These are phyloP conservation scores for Lycium barbarum DNA, from an alignment of 257 asterid genomes.

Conservation along the genomic window DNA sequence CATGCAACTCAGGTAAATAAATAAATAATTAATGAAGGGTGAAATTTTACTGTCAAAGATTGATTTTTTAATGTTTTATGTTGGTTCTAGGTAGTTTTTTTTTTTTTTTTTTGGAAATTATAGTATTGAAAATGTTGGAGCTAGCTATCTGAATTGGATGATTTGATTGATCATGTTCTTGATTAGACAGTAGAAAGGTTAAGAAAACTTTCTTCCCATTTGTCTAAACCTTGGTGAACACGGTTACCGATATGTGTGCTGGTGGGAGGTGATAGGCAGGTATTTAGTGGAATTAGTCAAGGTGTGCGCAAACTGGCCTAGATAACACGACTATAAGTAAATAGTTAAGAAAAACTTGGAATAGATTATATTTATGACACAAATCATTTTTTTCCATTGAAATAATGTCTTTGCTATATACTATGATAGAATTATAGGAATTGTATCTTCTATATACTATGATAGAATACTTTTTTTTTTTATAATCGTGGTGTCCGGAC, in stretches of 20 bases:
- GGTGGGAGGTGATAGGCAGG: not conserved
- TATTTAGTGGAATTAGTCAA: not conserved
- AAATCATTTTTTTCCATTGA: not conserved
- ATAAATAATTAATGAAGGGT: no score
- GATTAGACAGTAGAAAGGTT: not conserved
- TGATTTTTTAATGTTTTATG: not conserved
- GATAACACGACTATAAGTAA: not conserved
- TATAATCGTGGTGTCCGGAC: no score
- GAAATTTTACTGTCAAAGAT: no score
- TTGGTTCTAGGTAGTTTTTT: not conserved
- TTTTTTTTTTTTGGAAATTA: not conserved
- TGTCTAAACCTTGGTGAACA: no score
- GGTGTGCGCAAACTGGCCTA: not conserved
- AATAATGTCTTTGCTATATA: not conserved
- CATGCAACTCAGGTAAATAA: slow-evolving; percentile 87
- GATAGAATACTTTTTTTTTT: not conserved
- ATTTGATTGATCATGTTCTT: not conserved
- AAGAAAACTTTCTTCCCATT: not conserved
- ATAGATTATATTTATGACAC: no score
- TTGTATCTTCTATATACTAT: not conserved
- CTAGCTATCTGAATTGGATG: not conserved
- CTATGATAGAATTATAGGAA: not conserved
- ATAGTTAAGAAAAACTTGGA: no score
- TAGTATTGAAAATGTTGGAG: not conserved
- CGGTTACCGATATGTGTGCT: not conserved